Base-by-base conservation (phyloP, 352 stramenopile genomes). In the Globisporangium nodosum region DNA sequence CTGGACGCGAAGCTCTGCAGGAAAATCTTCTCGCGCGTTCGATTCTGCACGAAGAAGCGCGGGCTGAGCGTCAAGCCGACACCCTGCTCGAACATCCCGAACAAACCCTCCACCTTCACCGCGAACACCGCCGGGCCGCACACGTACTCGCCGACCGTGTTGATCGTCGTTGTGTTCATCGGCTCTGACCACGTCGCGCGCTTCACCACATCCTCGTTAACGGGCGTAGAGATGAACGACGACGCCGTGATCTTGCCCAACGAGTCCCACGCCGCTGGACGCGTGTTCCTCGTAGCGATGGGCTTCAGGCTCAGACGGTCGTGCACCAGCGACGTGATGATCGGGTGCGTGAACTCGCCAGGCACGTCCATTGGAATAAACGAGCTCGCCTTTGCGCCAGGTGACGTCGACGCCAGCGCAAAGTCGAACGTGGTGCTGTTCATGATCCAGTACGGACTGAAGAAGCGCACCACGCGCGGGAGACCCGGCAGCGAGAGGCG, bases 141-240 rank as follows among this genome's bases (percentile, higher is more conserved):
- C 18, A 83, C 77, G 4, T 80, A 70, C 62, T 95, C 85, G 45
- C 85, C 85, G 39, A 85, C 79, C 8, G 85, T 95, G 51, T 93
- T 92, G n/a, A 95, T 83, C 0, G 85, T 85, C 11, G 85, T 88
- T 47, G 78, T 87, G 61, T 95, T 95, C 64, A 93, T 81, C 1
- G 80, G 76, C 56, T 93, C 81, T 0, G 81, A 91, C 83, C 84
- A 95, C n/a, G 71, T 61, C 8, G 71, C 75, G n/a, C 71, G 70
- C 56, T 84, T 69, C n/a, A 87, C 60, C 3, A 81, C 69, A 47
- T 90, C 76, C n/a, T 90, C 74, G 4, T 72, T 81, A 11, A 92
- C 59, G 20, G 70, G 24, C 35, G 77, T 81, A 30, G 61, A 27
- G 11, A 70, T 70, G 61, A 77, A 90, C 16, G 78, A 71, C 9